Evolutionary conservation across 1,139 yeast species (phyloP), one percentile per base, ranked within the genome.

Genomic region (Geotrichum australiense): DNA sequence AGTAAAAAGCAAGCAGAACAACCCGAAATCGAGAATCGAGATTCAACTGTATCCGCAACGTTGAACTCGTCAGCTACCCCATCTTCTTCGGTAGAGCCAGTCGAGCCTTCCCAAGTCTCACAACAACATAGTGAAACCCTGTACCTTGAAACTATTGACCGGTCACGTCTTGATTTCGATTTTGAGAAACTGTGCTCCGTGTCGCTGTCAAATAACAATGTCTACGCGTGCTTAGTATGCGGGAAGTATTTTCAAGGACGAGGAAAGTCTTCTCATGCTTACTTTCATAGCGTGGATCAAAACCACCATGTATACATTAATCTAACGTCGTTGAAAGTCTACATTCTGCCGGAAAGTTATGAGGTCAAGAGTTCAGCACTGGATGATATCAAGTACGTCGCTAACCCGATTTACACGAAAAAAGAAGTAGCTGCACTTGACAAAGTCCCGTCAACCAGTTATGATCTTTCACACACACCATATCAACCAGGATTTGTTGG

Each of bases 171-270:
- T 6, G 86, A 84, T 55, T 83, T 84, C 57, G 94, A 83, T 57
- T 70, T 73, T 42, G 86, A 79, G 35, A 76, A 76, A 53, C 59
- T 76, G 1, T 84, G 94, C 58, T 70, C 76, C 44, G 73, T 80
- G 0, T 71, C 86, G 0, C 63, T 83, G 14, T 68, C 84, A 0
- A 70, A 69, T 33, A 63, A 70, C 25, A 80, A 81, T 52, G 73
- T 83, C 1, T 80, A 82, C 55, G 78, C 85, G 30, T 84, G 94
- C 54, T 61, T 84, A 26, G 71, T 70, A 0, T 84, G 94, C 61
- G 93, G 93, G 31, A 78, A 73, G 53, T 84, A 76, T 61, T 71
- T 76, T 43, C 82, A 78, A 52, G 94, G 94, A 0, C 66, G 87
- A 20, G 73, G 78, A 1, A 62, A 61, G 43, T 59, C 71, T 11